Base-by-base conservation (phyloP, 2,329 filamentous ascomycete species). In the Escovopsis weberi region DNA sequence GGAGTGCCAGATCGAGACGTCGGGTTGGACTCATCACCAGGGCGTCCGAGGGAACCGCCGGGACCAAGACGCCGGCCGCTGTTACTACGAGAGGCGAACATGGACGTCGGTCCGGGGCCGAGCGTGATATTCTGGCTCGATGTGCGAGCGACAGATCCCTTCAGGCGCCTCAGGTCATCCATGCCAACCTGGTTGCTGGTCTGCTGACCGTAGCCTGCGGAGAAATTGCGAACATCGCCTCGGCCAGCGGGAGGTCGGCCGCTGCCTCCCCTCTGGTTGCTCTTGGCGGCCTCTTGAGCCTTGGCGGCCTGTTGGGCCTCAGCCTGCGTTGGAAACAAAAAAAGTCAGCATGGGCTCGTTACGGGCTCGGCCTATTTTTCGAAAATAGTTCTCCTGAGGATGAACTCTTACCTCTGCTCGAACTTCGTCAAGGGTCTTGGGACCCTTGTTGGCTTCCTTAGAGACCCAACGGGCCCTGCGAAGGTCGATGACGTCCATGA, bases 341-440 rank as follows among this genome's bases (percentile, higher is more conserved):
- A 48, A 47, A 50, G 40, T 33, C 6, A 12, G 4, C 10, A 19
- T 33, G 15, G 15, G 15, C 2, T 15, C 15, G 15, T 15, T 15
- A 15, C 15, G 15, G 15, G 15, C 15, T 15, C 15, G 15, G 15
- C 15, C 15, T 15, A 15, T 15, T 15, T 15, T 15, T 15, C 15
- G 15, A 15, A 15, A 15, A 15, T 15, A 2, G 15, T 23, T 23
- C 6, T 19, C 23, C 28, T 15, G 15, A 15, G 19, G 12, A 34
- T n/a, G 5, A 23, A 23, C 32, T 63, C 71, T 56, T 67, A 80
- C 78, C 65, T 86, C 82, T 52, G 80, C 82, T 59, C 87, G 85
- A 51, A 98, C 85, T 66, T 96, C 85, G 4, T 87, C 79, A 42
- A 98, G 82, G 8, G 91, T 98, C 79, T 95, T 95, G 45, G 91